Evolutionary conservation across 768 basidiomycete genomes (phyloP), one percentile per base, ranked within the genome.

Genomic region (Thelephora ganbajun): DNA sequence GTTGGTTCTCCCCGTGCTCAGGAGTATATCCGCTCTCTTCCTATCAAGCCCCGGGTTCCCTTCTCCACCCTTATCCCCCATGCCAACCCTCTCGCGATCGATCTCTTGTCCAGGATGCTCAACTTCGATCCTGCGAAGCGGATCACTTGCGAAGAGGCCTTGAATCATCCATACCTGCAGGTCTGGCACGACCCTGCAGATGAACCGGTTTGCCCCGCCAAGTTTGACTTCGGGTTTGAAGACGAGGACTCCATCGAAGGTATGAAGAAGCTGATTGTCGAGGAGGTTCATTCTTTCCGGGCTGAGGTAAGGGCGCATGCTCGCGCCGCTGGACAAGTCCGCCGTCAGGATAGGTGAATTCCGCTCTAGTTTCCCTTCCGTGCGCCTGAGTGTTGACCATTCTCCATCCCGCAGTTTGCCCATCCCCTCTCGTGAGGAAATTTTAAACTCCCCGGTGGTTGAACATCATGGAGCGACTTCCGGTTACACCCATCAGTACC

Each of bases 161-260:
- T 99, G 45, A 83, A 84, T 46, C 96, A 99, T 60, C 91, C 93
- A 1, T 99, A 98, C 66, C 68, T 89, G 51, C 78, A 85, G 51
- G 96, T 97, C 11, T 99, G 96, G 96, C 93, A 97, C 60, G 96
- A 98, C 62, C 92, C 92, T 16, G 79, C 86, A 9, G 93, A 98
- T 60, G 93, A 96, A 63, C 93, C 93, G 0, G 56, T 76, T 34
- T 96, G 91, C 62, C 79, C 87, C 34, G 63, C 74, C 44, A 91
- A 84, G 71, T 97, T 99, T 55, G 91, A 98, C 64, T 98, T 99
- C 59, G 73, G 79, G 14, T 99, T 99, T 56, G 96, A 99, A 66
- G 84, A 86, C 53, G 96, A 97, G 65, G 96, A 99, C 51, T 80
- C 79, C 49, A 93, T 94, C 53, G 90, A 94, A 41, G 96, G 96